Evolutionary conservation across 257 asterid species (phyloP), one percentile per base, ranked within the genome.

Genomic region (Fraxinus excelsior): DNA sequence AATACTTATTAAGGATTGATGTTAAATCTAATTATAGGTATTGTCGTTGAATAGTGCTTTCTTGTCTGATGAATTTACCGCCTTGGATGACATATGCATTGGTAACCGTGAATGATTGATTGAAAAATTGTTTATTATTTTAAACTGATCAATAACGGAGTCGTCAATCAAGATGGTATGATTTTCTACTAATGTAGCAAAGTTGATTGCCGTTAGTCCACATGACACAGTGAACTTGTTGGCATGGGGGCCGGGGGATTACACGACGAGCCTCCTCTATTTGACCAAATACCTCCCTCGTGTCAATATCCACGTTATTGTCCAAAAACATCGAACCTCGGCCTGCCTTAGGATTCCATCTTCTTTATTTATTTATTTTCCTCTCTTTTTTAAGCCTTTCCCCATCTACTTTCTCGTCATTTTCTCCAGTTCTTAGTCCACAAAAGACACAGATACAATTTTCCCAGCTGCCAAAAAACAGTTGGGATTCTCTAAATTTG

Each of bases 401-500:
- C 49, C n/a, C 42, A 7, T 37, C 44, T 23, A 32, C 42, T 72
- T 73, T 62, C n/a, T 8, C 68, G 7, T 42, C 75, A 31, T 23
- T 34, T 25, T 71, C 65, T 46, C 32, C 18, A 0, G 46, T 3
- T 32, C n/a, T n/a, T 53, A 35, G 53, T 64, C 18, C 77, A 26
- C 35, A 5, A 42, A 1, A 18, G 3, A 68, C 49, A 49, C n/a
- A 13, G 21, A 19, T 21, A 6, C 29, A 7, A 58, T n/a, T 76
- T 73, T 40, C 37, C 81, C 40, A 21, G 5, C 72, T 26, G 31
- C 31, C 49, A 34, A 16, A 16, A 64, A 23, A 42, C n/a, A 77
- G 0, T 89, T 92, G 92, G 91, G 90, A 1, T 88, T 88, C 75
- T 83, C 78, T n/a, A 92, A 88, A 31, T 62, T 62, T 25, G 93